phyloP scores from a whole-genome alignment of 768 basidiomycete genomes.

The Polyporus arcularius region DNA sequence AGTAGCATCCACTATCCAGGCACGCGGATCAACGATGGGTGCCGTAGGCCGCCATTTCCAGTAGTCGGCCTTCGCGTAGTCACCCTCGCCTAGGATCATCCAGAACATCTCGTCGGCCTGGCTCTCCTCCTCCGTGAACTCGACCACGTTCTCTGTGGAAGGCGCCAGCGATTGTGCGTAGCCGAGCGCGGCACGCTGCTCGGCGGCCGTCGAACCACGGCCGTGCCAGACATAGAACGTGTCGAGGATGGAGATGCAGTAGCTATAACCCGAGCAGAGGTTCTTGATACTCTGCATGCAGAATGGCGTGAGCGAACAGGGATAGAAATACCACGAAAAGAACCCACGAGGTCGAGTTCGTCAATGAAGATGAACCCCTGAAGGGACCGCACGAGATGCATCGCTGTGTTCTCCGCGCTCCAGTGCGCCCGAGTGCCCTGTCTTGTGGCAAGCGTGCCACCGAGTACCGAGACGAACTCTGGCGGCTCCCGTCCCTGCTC shows the following conservation, averaged over 20 bases:
- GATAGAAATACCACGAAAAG: not conserved
- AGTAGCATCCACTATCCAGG: conserved; percentile 59
- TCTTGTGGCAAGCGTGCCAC: conserved; percentile 70
- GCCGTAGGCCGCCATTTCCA: conserved; percentile 68
- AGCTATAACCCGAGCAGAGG: conserved; percentile 84
- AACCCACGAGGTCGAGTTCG: conserved; percentile 67
- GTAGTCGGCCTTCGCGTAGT: conserved; percentile 78
- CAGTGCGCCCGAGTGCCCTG: conserved; percentile 75
- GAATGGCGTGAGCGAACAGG: conserved; percentile 6
- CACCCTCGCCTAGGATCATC: conserved; percentile 78
- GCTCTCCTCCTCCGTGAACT: conserved; percentile 65
- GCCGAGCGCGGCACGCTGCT: conserved; percentile 60
- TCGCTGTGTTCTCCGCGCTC: conserved; percentile 78
- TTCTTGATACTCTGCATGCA: conserved; percentile 55
- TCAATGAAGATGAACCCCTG: conserved; percentile 61
- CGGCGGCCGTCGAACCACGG: conserved; percentile 58
- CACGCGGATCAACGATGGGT: conserved; percentile 46
- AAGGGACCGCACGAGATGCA: conserved; percentile 68
- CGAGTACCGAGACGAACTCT: conserved; percentile 63
- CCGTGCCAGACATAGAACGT: conserved; percentile 84
- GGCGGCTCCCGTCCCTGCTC: conserved; percentile 65
- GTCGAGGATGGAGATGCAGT: conserved; percentile 70
- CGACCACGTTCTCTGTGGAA: conserved; percentile 43
- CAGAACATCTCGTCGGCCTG: conserved; percentile 82
- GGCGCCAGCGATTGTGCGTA: conserved; percentile 56